phyloP scores from a whole-genome alignment of 148 eudicot genomes.

The Rhododendron simsii region DNA sequence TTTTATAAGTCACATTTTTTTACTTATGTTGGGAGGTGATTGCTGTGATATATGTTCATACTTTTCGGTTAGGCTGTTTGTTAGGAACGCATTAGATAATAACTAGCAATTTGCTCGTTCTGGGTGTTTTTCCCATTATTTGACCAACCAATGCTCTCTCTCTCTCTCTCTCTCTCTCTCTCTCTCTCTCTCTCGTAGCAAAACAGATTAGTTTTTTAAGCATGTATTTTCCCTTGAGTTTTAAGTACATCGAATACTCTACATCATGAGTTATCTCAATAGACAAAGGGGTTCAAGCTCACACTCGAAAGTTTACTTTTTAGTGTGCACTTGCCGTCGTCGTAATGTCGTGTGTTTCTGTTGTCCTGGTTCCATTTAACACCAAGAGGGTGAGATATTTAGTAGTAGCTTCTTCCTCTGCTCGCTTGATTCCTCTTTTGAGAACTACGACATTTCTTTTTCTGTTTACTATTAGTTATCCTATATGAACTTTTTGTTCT shows the following conservation, averaged over 20 bases:
- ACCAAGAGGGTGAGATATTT: not conserved
- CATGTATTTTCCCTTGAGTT: too few species aligned
- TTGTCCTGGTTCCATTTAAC: not conserved
- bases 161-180: too few species aligned
- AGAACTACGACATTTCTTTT: not conserved
- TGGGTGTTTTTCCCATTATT: not conserved
- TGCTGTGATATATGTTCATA: not conserved
- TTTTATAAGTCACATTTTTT: not conserved
- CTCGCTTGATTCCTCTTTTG: not conserved
- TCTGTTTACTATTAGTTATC: not conserved
- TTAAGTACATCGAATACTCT: too few species aligned
- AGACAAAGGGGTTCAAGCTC: too few species aligned
- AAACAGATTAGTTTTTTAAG: too few species aligned
- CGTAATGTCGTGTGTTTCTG: not conserved
- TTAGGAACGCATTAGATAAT: not conserved
- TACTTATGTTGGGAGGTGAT: not conserved
- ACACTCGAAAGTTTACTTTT: too few species aligned
- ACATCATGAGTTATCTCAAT: too few species aligned
- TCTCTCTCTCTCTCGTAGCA: too few species aligned
- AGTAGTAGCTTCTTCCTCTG: not conserved
- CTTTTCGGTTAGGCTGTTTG: not conserved
- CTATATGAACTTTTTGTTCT: not conserved
- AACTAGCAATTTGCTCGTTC: too few species aligned
- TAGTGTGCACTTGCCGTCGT: not conserved
- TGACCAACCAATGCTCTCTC: not conserved